Base-by-base conservation (phyloP, 192 early-diverging fungal genomes). In the Coemansia guatemalensis region DNA sequence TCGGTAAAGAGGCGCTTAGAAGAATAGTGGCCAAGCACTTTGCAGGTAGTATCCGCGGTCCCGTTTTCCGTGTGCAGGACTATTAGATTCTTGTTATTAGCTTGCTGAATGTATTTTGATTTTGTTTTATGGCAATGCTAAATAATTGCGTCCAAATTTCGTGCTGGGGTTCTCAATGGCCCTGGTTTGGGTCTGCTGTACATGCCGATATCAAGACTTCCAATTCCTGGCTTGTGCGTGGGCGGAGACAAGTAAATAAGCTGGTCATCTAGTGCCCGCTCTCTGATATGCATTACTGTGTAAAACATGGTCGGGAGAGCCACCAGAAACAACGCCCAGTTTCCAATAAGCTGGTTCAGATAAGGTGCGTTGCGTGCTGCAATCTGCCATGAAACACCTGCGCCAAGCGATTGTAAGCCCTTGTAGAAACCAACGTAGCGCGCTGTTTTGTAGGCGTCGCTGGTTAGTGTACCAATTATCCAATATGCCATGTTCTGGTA, bases 371-470 rank as follows among this genome's bases (percentile, higher is more conserved):
- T 26, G 8, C 63, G 74, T 26, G 88, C 85, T 55, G 86, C 86
- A 55, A 90, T 78, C 67, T 88, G 83, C 84, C 88, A 87, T 2
- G 86, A 83, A 26, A 90, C 74, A 32, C 88, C 91, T 32, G 79
- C 85, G 14, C 84, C 88, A 61, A 85, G 73, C 49, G 87, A 89
- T 82, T 94, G 92, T 14, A 91, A 81, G 48, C 87, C 87, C 83
- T 94, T 94, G 86, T 93, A 93, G 72, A 90, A 92, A 21, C 91
- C 91, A 26, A 87, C 82, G 65, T 87, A 90, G 48, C 88, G 77
- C 11, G 90, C 85, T 33, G 88, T 76, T 49, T 78, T 78, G n/a
- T 82, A 82, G 12, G 87, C 77, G 65, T 94, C 89, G 70, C 92
- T 92, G 14, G 93, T 89, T 64, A 92, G 78, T 9, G 93, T 85